Evolutionary conservation across 2,329 filamentous ascomycete genomes (phyloP), one percentile per base, ranked within the genome.

Genomic region (Fusarium multiceps): DNA sequence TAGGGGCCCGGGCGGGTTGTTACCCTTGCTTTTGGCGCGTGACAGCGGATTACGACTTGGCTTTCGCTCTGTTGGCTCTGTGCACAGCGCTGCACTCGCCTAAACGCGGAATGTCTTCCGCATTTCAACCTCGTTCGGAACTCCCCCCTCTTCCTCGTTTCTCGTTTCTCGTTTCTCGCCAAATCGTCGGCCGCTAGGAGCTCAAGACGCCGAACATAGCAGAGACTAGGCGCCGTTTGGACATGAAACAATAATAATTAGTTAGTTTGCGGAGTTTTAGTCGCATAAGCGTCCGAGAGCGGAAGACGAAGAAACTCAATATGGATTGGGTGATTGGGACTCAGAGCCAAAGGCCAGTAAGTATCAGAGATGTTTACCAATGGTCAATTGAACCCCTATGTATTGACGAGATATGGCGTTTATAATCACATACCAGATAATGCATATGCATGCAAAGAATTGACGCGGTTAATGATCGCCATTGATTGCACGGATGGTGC

Each of bases 61-160:
- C 37, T 63, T 34, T 51, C 14, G 34, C 49, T 42, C 49, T 43
- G 47, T 57, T 45, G 48, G 62, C 54, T 73, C 23, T 53, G 61
- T 53, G 65, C 68, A 60, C 59, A 40, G 21, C n/a, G n/a, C 34
- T 20, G 20, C 12, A n/a, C 68, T 75, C 73, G 73, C 73, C 73
- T 75, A 75, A 74, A 40, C 64, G 68, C 73, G 73, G 73, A 75
- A 75, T 7, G 0, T 0, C 16, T 71, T 75, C 73, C 73, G 73
- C 40, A 20, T 27, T 47, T 28, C 53, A 58, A 56, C 49, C 30
- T 37, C 27, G n/a, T 20, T 41, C 34, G 34, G 34, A 37, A 37
- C 34, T 37, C 10, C 34, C 13, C 49, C 23, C 21, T 40, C 30
- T n/a, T 34, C 34, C 32, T 51, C 41, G 34, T 37, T n/a, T 37